Evolutionary conservation across 768 basidiomycete genomes (phyloP).

Genomic region (Naganishia randhawae): DNA sequence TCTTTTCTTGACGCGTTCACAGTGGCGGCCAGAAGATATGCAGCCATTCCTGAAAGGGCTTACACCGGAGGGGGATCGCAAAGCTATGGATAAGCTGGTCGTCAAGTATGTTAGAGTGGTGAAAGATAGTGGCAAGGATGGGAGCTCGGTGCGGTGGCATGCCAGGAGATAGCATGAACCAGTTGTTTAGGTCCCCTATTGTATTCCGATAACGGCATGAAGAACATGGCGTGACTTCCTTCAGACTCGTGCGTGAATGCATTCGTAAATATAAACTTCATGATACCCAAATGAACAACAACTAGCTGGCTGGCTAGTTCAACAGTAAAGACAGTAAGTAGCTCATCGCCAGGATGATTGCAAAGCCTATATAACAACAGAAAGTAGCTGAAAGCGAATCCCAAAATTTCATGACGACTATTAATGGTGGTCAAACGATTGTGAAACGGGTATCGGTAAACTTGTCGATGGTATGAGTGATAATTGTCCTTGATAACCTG

Average conservation of each 20-base stretch:
- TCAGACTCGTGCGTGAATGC: not conserved
- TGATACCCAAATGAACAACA: not conserved
- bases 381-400: not conserved
- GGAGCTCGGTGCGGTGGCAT: slow-evolving; percentile 59
- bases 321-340: not conserved
- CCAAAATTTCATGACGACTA: not conserved
- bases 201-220: no score
- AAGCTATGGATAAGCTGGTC: slow-evolving; percentile 81
- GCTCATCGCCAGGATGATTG: not conserved
- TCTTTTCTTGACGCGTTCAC: slow-evolving; percentile 62
- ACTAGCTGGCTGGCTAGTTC: not conserved
- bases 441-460: not conserved
- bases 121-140: slow-evolving; percentile 59
- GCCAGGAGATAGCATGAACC: slow-evolving; percentile 1
- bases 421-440: slow-evolving; percentile 1
- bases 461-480: not conserved
- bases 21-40: slow-evolving; percentile 67
- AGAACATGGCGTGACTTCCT: no score
- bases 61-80: slow-evolving; percentile 63
- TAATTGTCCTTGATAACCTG: not conserved
- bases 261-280: slow-evolving; percentile 3
- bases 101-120: slow-evolving; percentile 79
- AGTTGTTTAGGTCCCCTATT: no score
- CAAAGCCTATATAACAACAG: not conserved
- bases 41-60: slow-evolving; percentile 76